Percentiles rank a stretch among this genome's conserved stretches.
These are phyloP conservation scores for Fraxinus albicans DNA, from an alignment of 305 asterid genomes.

Conservation along the genomic window DNA sequence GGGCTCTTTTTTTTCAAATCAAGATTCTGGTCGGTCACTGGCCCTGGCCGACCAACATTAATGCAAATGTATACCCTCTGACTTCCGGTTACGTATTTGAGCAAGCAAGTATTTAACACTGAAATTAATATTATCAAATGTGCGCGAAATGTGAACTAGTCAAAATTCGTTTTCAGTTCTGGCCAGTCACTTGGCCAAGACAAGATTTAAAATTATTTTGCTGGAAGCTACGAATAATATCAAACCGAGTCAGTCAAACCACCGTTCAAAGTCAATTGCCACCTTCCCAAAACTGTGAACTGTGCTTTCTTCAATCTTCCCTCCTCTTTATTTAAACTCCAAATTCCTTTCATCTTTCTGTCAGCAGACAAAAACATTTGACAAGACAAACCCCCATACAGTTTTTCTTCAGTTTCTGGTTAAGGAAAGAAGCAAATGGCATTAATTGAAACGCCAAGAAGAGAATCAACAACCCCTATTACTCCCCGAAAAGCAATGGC, in stretches of 20 bases:
- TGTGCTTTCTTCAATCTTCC: neutral
- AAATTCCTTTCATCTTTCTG: neutral
- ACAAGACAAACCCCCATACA: neutral
- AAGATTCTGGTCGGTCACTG: no score
- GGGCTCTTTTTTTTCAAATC: no score
- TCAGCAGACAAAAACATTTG: neutral
- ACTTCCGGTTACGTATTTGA: neutral
- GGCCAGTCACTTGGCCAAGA: neutral
- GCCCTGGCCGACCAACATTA: no score
- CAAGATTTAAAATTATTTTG: neutral
- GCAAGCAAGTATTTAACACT: neutral
- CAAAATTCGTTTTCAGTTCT: neutral
- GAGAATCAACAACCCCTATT: conserved; percentile 23
- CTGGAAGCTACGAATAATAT: neutral
- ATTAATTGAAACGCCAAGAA: conserved; percentile 30
- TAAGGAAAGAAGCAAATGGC: conserved; percentile 35
- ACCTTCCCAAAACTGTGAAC: neutral
- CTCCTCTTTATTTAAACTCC: neutral
- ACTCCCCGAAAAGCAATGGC: conserved; percentile 33
- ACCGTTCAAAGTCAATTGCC: neutral
- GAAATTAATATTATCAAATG: neutral
- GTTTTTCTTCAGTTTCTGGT: neutral
- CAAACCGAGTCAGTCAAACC: neutral
- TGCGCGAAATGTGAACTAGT: neutral
- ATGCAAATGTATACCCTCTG: neutral